Conservation (phyloP, 2,329 filamentous ascomycete genomes). For the Exophiala viscosa region DNA sequence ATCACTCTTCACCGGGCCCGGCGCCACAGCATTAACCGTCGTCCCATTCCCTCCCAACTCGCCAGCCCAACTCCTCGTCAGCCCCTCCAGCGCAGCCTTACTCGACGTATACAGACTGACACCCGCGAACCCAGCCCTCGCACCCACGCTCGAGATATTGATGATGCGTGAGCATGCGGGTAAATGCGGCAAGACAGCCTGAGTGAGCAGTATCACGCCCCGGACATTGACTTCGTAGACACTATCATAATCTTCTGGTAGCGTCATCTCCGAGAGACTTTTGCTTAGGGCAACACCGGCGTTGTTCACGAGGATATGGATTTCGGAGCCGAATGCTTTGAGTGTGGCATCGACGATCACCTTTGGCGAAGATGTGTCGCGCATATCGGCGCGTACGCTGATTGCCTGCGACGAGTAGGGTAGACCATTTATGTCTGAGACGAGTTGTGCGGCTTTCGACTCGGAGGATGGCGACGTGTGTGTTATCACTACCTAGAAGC, state of each 20-base stretch:
- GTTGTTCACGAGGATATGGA: constrained; percentile 37
- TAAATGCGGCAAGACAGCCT: constrained; percentile 53
- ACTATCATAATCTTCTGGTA: constrained; percentile 47
- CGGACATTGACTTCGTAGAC: constrained; percentile 59
- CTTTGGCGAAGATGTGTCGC: constrained; percentile 14
- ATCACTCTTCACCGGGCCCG: constrained; percentile 57
- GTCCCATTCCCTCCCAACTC: constrained; percentile 56
- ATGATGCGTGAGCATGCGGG: constrained; percentile 50
- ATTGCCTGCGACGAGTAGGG: constrained; percentile 37
- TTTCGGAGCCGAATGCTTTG: constrained; percentile 23
- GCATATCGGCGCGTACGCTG: constrained; percentile 41
- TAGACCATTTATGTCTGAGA: constrained; percentile 34
- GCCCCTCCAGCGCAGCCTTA: constrained; percentile 59
- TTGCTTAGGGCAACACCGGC: constrained; percentile 38
- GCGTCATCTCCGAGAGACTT: constrained; percentile 41
- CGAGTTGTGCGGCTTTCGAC: constrained; percentile 33
- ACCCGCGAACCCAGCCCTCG: constrained; percentile 44
- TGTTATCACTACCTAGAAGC: constrained; percentile 39
- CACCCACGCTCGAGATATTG: constrained; percentile 57
- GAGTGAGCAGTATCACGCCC: constrained; percentile 52
- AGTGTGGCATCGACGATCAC: constrained; percentile 23
- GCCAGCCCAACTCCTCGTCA: constrained; percentile 57
- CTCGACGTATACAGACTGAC: constrained; percentile 53
- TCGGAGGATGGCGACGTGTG: constrained; percentile 42
- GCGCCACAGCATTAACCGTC: constrained; percentile 60